A percentile compares a stretch with the other conserved stretches of the same genome.
These are phyloP conservation scores for Macrocybe sp. DNA, from an alignment of 1,284 basidiomycete species.

Conservation along the genomic window DNA sequence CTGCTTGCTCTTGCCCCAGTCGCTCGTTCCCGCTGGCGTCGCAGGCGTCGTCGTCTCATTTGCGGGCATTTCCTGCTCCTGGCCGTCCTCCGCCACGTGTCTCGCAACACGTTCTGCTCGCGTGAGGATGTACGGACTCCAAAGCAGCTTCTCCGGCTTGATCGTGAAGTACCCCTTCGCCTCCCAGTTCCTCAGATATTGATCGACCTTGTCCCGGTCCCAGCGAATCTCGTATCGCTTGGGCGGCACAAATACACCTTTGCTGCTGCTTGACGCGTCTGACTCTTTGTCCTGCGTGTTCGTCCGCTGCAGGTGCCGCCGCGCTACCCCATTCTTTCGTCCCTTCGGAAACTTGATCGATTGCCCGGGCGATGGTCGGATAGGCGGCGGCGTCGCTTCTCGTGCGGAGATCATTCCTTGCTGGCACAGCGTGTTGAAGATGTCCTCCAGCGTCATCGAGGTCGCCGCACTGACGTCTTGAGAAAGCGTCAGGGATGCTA, in stretches of 20 bases:
- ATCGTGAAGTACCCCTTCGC: slow-evolving; percentile 79
- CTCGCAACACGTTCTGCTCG: slow-evolving; percentile 25
- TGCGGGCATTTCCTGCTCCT: slow-evolving; percentile 4
- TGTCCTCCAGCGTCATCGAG: slow-evolving; percentile 89
- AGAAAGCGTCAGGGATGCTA: background rate
- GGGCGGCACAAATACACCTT: slow-evolving; percentile 59
- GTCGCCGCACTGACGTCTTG: slow-evolving; percentile 85
- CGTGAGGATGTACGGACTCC: slow-evolving; percentile 88
- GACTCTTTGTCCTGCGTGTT: slow-evolving; percentile 44
- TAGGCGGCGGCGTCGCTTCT: slow-evolving; percentile 42
- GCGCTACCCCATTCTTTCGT: slow-evolving; percentile 59
- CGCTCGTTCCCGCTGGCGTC: slow-evolving; percentile 3
- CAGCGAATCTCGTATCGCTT: slow-evolving; percentile 76
- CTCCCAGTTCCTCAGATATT: slow-evolving; percentile 69
- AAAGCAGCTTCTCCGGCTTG: slow-evolving; percentile 85
- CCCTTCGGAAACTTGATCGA: slow-evolving; percentile 69
- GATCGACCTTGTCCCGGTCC: slow-evolving; percentile 65
- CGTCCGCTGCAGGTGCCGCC: slow-evolving; percentile 56
- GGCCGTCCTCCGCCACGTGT: slow-evolving; percentile 14
- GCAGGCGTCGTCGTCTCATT: slow-evolving; percentile 3
- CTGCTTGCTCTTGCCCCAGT: background rate
- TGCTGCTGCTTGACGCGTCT: slow-evolving; percentile 29
- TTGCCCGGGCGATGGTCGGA: slow-evolving; percentile 68
- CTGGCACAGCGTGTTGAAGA: slow-evolving; percentile 73
- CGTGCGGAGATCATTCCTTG: slow-evolving; percentile 73